A percentile compares a stretch with the other conserved stretches of the same genome.
Conservation (phyloP, 2,329 filamentous ascomycete genomes). For the Aspergillus transmontanensis region DNA sequence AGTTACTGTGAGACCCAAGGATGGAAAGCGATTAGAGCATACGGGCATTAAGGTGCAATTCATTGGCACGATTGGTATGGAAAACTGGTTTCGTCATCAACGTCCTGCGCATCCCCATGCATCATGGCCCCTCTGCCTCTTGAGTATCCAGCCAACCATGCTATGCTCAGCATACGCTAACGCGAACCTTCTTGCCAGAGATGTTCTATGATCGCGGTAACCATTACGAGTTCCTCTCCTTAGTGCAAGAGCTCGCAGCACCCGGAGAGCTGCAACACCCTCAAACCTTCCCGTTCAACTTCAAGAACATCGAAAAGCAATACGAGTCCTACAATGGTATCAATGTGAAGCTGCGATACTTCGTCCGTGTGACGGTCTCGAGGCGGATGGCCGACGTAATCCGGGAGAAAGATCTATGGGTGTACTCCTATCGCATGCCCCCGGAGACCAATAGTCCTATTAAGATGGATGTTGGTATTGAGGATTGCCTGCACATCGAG, state of each 20-base stretch:
- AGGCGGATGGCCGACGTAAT: constrained; percentile 97
- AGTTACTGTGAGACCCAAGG: constrained; percentile 93
- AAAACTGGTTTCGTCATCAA: constrained; percentile 18
- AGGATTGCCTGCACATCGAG: constrained; percentile 98
- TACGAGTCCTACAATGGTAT: constrained; percentile 99
- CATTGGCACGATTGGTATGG: constrained; percentile 90
- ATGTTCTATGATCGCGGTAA: constrained; percentile 99
- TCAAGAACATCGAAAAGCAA: constrained; percentile 99
- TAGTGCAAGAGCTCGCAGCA: constrained; percentile 94
- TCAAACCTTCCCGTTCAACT: constrained; percentile 98
- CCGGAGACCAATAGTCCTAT: constrained; percentile 98
- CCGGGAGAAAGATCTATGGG: constrained; percentile 99
- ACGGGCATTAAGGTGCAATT: constrained; percentile 99
- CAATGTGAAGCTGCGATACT: constrained; percentile 98
- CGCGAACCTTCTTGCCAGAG: constrained; percentile 60
- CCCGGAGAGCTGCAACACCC: constrained; percentile 98
- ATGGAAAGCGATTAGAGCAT: constrained; percentile 96
- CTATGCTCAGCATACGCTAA: background rate
- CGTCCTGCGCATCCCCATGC: background rate
- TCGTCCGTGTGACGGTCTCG: constrained; percentile 93
- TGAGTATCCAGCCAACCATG: background rate
- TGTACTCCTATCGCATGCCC: constrained; percentile 96
- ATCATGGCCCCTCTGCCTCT: background rate
- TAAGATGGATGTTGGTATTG: constrained; percentile 99
- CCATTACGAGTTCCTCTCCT: constrained; percentile 97